phyloP scores from a whole-genome alignment of 768 basidiomycete genomes.

The Boletus rex-veris region DNA sequence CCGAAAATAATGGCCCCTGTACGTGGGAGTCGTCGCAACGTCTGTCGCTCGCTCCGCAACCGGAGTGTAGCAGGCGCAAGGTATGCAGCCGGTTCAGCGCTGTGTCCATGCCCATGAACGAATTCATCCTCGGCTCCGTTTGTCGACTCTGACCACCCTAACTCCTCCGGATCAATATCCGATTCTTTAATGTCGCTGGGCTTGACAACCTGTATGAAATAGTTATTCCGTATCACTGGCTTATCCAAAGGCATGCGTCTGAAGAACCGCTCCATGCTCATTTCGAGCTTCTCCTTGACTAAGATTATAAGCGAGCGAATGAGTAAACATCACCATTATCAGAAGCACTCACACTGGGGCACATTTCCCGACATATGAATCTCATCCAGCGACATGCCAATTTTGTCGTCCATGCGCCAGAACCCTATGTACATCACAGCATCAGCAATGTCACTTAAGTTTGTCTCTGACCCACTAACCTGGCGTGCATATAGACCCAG shows the following conservation, averaged over 20 bases:
- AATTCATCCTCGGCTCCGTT: constrained; percentile 53
- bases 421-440: constrained; percentile 43
- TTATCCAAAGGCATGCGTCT: constrained; percentile 61
- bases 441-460: background rate
- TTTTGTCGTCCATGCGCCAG: constrained; percentile 76
- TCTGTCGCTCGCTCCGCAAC: constrained; percentile 64
- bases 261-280: constrained; percentile 69
- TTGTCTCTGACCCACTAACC: constrained; percentile 37
- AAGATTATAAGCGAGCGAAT: constrained; percentile 6
- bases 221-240: constrained; percentile 72
- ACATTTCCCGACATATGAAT: constrained; percentile 71
- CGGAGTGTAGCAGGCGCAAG: constrained; percentile 44
- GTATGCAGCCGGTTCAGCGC: constrained; percentile 11
- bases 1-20: constrained; percentile 68
- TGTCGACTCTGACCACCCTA: constrained; percentile 58
- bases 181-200: constrained; percentile 5
- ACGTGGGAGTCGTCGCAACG: constrained; percentile 56
- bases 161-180: constrained; percentile 56
- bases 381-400: constrained; percentile 67
- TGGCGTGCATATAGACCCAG: constrained; percentile 62
- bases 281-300: constrained; percentile 62
- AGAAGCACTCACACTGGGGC: constrained; percentile 55
- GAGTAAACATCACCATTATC: background rate
- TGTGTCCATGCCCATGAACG: constrained; percentile 29
- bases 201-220: constrained; percentile 42